Base-by-base conservation (phyloP, 768 basidiomycete genomes). In the Sarcodon aspratus region DNA sequence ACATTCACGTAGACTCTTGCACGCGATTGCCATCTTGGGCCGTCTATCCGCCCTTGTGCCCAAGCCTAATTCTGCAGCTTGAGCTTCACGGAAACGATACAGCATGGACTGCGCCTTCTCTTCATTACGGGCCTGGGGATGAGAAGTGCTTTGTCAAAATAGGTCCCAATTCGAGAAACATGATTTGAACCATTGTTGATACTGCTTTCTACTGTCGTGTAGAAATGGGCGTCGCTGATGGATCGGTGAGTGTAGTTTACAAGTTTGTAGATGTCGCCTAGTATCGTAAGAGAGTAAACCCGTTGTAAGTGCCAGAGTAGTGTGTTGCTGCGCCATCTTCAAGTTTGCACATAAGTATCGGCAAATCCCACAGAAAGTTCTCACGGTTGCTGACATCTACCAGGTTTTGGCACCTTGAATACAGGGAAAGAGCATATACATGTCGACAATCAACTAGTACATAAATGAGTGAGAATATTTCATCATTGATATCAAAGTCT, bases 81-180 rank as follows among this genome's bases (percentile, higher is more conserved):
- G 95, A 42, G 90, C 88, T 68, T 98, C 93, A 48, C 95, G 85
- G 68, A 99, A 97, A 50, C 92, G 88, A 63, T 91, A 90, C 32
- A 91, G 74, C 86, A 90, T 92, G 13, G 86, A 90, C 66, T 95
- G 93, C 1, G 93, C 90, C 65, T 97, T 99, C 67, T 97, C 95
- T 65, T 93, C 88, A 84, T 98, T 97, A 65, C 94, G 85, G 53
- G 94, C 93, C 93, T 91, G 55, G 3, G 47, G 15, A 65, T 18
- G 8, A 32, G 12, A 46, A 13, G 9, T 7, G 18, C 27, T 15
- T 17, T 4, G 37, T 13, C 4, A 27, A 17, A 27, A 17, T 27
- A 13, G 38, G 9, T 9, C 27, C 5, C 37, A 15, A 42, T 27
- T 9, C 40, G 11, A 42, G 40, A 42, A 8, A 42, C 13, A 11